Base-by-base conservation (phyloP, 345 rosid species). In the Balakata baccata region DNA sequence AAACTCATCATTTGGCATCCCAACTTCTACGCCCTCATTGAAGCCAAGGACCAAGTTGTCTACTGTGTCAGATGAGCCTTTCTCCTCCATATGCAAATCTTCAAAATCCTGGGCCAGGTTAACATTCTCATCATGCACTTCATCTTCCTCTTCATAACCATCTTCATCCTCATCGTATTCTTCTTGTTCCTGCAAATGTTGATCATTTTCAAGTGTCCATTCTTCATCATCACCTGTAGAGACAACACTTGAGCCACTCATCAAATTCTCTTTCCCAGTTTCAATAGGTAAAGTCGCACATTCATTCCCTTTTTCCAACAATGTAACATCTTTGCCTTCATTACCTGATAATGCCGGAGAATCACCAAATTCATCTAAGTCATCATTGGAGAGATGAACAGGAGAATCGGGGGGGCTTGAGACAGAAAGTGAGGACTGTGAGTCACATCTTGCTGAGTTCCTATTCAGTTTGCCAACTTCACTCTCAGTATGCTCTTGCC, bases 321-420 rank as follows among this genome's bases (percentile, higher is more conserved):
- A 74, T 56, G 61, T 46, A 69, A 69, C 76, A 74, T 85, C 85
- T 80, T 84, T 85, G 70, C 71, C 80, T 83, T 86, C 85, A 79
- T 75, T 83, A 79, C 83, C 75, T 69, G 88, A 83, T 79, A 83
- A 70, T 59, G 75, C 74, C 41, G 83, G 49, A 80, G 87, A 90
- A 77, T 87, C 94, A 63, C 87, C 91, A 63, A 88, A 84, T 63
- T 91, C 98, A 78, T 96, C 99, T 91, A 93, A 80, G 72, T 91
- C 95, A 86, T 96, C 98, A 78, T 96, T 94, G 72, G 99, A 96
- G 70, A 96, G 86, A 83, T 87, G 94, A 74, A 85, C 80, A 0
- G 97, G 99, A 78, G 99, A 93, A 82, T 83, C 89, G 73, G 98
- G 99, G 10, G 98, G 91, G 79, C 98, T 96, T 53, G 98, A 78